Conservation (phyloP, 179 eudicot species). For the Camellia oleifera region DNA sequence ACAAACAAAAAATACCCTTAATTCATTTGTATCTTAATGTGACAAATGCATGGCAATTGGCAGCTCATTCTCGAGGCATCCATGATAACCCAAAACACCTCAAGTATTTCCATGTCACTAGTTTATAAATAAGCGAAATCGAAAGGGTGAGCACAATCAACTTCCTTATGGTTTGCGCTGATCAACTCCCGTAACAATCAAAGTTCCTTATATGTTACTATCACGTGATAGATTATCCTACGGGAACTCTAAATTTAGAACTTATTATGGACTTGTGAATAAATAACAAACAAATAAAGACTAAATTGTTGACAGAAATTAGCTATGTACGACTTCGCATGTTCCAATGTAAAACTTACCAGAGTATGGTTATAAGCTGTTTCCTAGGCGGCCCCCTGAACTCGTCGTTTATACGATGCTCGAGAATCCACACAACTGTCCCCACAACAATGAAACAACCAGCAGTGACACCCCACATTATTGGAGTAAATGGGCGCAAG, state of each 20-base stretch:
- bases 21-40: neutral
- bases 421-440: conserved; percentile 84
- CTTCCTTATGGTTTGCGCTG: neutral
- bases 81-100: neutral
- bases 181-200: neutral
- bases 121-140: neutral
- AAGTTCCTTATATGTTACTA: neutral
- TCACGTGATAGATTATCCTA: neutral
- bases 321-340: neutral
- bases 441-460: conserved; percentile 68
- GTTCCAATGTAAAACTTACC: conserved; percentile 46
- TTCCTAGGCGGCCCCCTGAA: conserved; percentile 80
- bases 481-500: conserved; percentile 73
- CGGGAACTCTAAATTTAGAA: neutral
- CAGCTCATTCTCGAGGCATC: neutral
- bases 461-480: conserved; percentile 80
- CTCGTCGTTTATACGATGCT: conserved; percentile 86
- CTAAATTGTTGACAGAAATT: neutral
- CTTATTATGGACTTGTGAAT: neutral
- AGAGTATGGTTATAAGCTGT: conserved; percentile 76
- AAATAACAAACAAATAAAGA: neutral
- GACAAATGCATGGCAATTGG: neutral
- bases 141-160: neutral
- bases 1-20: neutral
- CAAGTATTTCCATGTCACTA: neutral